These are phyloP conservation scores for Coccomyxa sp. DNA, from an alignment of 139 green algal genomes.

Conservation along the genomic window DNA sequence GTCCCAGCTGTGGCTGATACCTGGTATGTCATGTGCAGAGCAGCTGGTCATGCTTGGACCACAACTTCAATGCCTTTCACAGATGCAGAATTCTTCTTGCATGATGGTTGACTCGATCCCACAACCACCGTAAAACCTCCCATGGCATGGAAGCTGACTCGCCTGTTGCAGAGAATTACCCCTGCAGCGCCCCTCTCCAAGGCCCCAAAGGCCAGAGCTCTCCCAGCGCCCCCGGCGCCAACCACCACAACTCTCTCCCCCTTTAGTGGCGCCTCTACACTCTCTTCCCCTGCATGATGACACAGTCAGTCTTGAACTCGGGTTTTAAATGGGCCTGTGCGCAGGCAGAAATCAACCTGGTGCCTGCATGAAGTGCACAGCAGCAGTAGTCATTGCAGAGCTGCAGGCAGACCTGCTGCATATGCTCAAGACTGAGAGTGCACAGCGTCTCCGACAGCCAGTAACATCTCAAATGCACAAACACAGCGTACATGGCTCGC, in stretches of 20 bases:
- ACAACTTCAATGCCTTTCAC: no score
- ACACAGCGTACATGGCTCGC: no score
- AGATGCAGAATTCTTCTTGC: no score
- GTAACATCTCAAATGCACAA: no score
- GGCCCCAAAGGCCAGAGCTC: conserved; percentile 90
- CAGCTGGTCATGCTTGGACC: no score
- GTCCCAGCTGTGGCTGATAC: not conserved
- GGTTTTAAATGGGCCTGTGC: not conserved
- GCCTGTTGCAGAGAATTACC: conserved; percentile 28
- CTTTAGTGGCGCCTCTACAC: conserved; percentile 34
- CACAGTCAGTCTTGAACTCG: not conserved
- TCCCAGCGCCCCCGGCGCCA: conserved; percentile 87
- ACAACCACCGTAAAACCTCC: not conserved
- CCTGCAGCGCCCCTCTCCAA: conserved; percentile 36
- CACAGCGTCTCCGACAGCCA: no score
- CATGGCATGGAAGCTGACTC: conserved; percentile 15
- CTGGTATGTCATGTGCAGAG: not conserved
- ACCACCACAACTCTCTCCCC: conserved; percentile 85
- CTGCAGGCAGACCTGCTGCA: not conserved
- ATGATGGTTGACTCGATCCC: not conserved
- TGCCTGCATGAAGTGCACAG: not conserved
- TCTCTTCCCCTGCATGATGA: not conserved
- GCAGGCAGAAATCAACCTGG: no score
- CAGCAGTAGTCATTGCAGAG: not conserved
- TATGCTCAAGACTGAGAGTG: no score